Conservation (phyloP, 2,329 filamentous ascomycete genomes). For the Aspergillus sp. region DNA sequence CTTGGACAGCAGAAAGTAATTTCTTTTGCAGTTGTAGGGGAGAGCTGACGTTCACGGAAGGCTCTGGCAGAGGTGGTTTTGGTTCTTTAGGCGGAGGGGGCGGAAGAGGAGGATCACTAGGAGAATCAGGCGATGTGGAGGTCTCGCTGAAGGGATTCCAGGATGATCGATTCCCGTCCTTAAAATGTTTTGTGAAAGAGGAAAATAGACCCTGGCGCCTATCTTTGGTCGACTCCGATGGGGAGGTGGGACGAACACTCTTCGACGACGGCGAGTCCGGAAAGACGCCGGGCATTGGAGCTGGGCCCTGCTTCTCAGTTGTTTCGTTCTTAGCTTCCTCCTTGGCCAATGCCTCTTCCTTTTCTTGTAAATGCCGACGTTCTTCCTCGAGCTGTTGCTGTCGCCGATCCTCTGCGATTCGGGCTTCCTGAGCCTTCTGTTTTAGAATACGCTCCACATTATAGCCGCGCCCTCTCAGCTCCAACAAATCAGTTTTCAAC, state of each 20-base stretch:
- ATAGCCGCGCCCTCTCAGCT: conserved; percentile 83
- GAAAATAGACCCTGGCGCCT: conserved; percentile 64
- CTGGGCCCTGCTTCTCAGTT: conserved; percentile 34
- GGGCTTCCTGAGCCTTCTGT: conserved; percentile 81
- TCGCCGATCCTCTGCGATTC: conserved; percentile 80
- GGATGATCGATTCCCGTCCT: conserved; percentile 51
- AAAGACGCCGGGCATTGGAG: conserved; percentile 73
- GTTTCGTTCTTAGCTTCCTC: conserved; percentile 24
- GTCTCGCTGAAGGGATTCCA: conserved; percentile 23
- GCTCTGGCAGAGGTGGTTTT: conserved; percentile 31
- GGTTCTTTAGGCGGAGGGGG: conserved; percentile 41
- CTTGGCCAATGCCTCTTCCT: conserved; percentile 52
- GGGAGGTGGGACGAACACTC: conserved; percentile 18
- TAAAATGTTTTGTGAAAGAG: conserved; percentile 65
- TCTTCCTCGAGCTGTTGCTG: conserved; percentile 72
- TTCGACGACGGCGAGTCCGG: conserved; percentile 61
- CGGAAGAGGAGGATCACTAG: conserved; percentile 37
- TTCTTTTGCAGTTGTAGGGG: conserved; percentile 46
- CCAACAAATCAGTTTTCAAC: conserved; percentile 77
- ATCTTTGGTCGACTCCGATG: conserved; percentile 31
- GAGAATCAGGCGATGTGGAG: conserved; percentile 23
- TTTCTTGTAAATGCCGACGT: conserved; percentile 65
- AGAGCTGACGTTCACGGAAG: conserved; percentile 32
- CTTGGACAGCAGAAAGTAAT: conserved; percentile 73
- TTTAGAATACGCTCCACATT: conserved; percentile 94